Conservation (phyloP, 1,139 yeast genomes). For the Scheffersomyces parashehatae region DNA sequence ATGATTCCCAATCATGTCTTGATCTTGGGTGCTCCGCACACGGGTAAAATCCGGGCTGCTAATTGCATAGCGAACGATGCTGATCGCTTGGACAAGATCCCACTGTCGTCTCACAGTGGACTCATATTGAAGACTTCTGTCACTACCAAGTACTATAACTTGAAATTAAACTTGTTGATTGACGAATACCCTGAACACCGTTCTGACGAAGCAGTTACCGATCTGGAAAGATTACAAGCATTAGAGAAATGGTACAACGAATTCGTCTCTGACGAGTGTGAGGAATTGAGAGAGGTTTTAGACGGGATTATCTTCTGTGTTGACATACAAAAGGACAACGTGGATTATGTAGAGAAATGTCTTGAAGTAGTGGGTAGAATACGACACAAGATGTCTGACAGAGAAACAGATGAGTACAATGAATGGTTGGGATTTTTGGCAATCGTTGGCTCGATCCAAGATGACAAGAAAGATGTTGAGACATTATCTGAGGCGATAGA, state of each 20-base stretch:
- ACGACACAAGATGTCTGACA: constrained; percentile 11
- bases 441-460: constrained; percentile 22
- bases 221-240: constrained; percentile 10
- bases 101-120: constrained; percentile 35
- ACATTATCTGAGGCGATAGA: constrained; percentile 23
- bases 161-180: constrained; percentile 32
- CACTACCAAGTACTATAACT: constrained; percentile 34
- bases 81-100: constrained; percentile 7
- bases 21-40: constrained; percentile 38
- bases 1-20: constrained; percentile 34
- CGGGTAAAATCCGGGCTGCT: constrained; percentile 37
- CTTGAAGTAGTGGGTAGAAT: constrained; percentile 17
- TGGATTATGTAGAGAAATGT: constrained; percentile 14
- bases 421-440: constrained; percentile 25
- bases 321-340: constrained; percentile 18
- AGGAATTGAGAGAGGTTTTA: constrained; percentile 39
- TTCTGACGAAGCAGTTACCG: constrained; percentile 2
- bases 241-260: constrained; percentile 33
- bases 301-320: constrained; percentile 42
- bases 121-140: constrained; percentile 29
- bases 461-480: constrained; percentile 2
- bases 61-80: constrained; percentile 14
- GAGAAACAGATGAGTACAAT: constrained; percentile 6
- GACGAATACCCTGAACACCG: constrained; percentile 40
- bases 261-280: constrained; percentile 28